These are phyloP conservation scores for Sequoia sempervirens DNA, from an alignment of 75 land plant species.

Conservation along the genomic window DNA sequence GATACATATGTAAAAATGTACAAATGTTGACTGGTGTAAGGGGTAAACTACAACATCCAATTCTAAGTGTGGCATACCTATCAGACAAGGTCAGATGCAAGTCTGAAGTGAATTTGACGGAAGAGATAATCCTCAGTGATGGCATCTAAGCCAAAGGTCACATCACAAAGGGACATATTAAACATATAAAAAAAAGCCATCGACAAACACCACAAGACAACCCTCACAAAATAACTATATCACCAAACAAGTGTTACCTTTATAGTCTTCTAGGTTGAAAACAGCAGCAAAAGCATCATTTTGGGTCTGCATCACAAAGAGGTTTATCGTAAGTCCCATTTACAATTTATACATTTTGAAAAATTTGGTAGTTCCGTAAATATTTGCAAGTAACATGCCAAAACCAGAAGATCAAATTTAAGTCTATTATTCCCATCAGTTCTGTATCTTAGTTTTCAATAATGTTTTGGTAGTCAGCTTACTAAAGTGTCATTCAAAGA, in stretches of 20 bases:
- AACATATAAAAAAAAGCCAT: no score
- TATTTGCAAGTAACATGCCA: not conserved
- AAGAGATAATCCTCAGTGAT: no score
- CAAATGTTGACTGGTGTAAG: not conserved
- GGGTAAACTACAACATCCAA: no score
- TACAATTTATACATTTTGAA: not conserved
- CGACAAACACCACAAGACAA: not conserved
- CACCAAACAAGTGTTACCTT: constrained; percentile 36
- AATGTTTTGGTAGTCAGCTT: not conserved
- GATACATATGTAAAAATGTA: no score
- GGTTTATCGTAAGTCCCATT: not conserved
- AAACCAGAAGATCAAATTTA: not conserved
- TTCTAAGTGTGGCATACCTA: no score
- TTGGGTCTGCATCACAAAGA: constrained; percentile 51
- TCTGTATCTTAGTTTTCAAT: not conserved
- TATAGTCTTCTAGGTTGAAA: constrained; percentile 91
- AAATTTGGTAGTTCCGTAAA: not conserved
- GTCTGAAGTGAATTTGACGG: no score
- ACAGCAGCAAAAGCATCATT: constrained; percentile 77
- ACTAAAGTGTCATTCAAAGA: not conserved
- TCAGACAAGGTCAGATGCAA: no score
- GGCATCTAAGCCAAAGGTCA: no score
- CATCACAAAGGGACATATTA: no score
- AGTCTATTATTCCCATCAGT: not conserved
- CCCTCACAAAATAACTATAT: not conserved